Evolutionary conservation across 495 filamentous ascomycete genomes (phyloP), one percentile per base, ranked within the genome.

Genomic region (Podospora comata): DNA sequence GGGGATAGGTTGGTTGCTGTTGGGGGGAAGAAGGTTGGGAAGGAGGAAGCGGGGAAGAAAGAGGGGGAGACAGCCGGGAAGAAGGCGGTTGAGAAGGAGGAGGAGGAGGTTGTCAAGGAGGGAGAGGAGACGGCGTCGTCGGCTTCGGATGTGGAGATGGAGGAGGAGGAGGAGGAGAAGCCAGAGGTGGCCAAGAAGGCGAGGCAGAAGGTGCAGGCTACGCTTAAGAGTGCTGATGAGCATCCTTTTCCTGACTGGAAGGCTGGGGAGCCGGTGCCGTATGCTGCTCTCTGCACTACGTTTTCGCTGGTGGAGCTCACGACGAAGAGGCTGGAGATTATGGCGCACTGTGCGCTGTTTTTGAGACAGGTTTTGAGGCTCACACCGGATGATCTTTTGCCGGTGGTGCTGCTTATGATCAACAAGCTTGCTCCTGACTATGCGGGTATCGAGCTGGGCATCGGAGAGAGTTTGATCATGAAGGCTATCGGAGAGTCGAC

Each of bases 401-500:
- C 93, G 3, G 95, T 92, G 1, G 89, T 98, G 7, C 85, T 94
- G 64, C 88, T 99, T 20, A 98, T 98, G 94, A 93, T 95, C 79
- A 97, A 97, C 78, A 98, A 97, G 74, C 87, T 99, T 44, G 95
- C 95, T 15, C 94, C 95, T 1, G 95, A 99, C 75, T 99, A 97
- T 74, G 89, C 94, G 27, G 95, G 95, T 20, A 91, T 99, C 66
- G 95, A 99, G 78, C 83, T 99, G 19, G 95, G 95, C 32, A 98
- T 99, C 74, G 95, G 95, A 57, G 95, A 99, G 81, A 97, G 93
- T 16, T 76, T 99, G 58, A 96, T 99, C 72, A 97, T 99, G 93
- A 99, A 97, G 73, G 91, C 95, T 18, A 97, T 99, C 74, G 93
- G 93, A 16, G 94, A 99, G 80, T 89, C 88, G 62, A 98, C 95